Evolutionary conservation across 2,329 filamentous ascomycete genomes (phyloP).

Genomic region (Ophiosphaerella narmari): DNA sequence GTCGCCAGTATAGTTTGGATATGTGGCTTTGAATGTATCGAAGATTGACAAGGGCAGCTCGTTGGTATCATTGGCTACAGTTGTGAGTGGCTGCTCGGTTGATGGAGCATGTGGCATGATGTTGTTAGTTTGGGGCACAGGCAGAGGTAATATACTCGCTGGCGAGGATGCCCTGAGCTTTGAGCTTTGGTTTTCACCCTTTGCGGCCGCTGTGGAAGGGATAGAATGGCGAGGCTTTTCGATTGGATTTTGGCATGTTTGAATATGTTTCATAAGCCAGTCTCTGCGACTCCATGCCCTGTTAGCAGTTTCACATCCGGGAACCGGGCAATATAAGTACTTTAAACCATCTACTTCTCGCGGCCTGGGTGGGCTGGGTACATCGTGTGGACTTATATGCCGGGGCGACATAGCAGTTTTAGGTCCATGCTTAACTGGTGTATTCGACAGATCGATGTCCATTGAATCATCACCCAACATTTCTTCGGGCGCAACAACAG

Average conservation of each 20-base stretch:
- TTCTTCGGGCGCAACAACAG: background rate
- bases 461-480: conserved; percentile 9
- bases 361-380: conserved; percentile 7
- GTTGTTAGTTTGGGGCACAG: background rate
- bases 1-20: conserved; percentile 43
- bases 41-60: conserved; percentile 16
- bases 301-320: background rate
- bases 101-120: background rate
- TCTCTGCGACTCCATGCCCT: too few species aligned
- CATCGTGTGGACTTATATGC: conserved; percentile 23
- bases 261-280: too few species aligned
- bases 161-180: too few species aligned
- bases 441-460: background rate
- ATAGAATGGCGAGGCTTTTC: too few species aligned
- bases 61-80: background rate
- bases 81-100: too few species aligned
- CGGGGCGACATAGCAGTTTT: conserved; percentile 20
- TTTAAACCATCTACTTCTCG: background rate
- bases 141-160: too few species aligned
- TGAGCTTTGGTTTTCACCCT: too few species aligned
- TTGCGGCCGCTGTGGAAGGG: too few species aligned
- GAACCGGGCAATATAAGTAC: background rate
- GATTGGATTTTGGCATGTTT: too few species aligned
- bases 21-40: conserved; percentile 35
- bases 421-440: background rate